Conservation (phyloP, 495 filamentous ascomycete genomes). For the Haplographium delicatum region DNA sequence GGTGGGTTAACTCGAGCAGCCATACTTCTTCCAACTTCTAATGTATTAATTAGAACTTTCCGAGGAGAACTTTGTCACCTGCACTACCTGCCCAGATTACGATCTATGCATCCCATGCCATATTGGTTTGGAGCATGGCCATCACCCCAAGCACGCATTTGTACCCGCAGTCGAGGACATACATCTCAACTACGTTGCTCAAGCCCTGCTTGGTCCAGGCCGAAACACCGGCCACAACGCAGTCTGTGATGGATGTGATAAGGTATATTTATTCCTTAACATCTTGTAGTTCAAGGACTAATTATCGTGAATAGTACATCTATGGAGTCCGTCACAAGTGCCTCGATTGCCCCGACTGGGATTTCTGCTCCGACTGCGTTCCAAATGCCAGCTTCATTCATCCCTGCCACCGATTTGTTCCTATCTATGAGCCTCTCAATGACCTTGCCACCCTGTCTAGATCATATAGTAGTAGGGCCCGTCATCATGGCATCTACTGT, state of each 20-base stretch:
- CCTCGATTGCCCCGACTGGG: slow-evolving; percentile 94
- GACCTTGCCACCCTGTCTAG: slow-evolving; percentile 34
- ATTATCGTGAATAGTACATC: slow-evolving; percentile 49
- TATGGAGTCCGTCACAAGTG: slow-evolving; percentile 95
- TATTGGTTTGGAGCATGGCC: slow-evolving; percentile 71
- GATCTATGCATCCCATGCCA: slow-evolving; percentile 88
- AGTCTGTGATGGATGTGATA: slow-evolving; percentile 92
- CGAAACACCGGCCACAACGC: slow-evolving; percentile 78
- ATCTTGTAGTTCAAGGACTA: slow-evolving; percentile 26
- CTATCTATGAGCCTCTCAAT: slow-evolving; percentile 74
- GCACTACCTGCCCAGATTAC: slow-evolving; percentile 79
- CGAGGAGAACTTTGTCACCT: slow-evolving; percentile 78
- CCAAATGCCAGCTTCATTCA: slow-evolving; percentile 61
- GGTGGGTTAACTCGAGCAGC: slow-evolving; percentile 45
- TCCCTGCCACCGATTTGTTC: slow-evolving; percentile 82
- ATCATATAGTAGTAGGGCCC: slow-evolving; percentile 34
- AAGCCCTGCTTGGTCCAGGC: slow-evolving; percentile 68
- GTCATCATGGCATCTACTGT: slow-evolving; percentile 85
- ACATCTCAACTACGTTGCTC: slow-evolving; percentile 47
- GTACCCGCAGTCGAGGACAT: slow-evolving; percentile 53
- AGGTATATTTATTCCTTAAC: slow-evolving; percentile 24
- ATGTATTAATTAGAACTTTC: slow-evolving; percentile 50
- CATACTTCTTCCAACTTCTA: slow-evolving; percentile 4
- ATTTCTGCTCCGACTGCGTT: slow-evolving; percentile 83
- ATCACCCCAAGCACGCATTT: slow-evolving; percentile 88